Base-by-base conservation (phyloP, 2,329 filamentous ascomycete species). In the Amauroascus verrucosus region DNA sequence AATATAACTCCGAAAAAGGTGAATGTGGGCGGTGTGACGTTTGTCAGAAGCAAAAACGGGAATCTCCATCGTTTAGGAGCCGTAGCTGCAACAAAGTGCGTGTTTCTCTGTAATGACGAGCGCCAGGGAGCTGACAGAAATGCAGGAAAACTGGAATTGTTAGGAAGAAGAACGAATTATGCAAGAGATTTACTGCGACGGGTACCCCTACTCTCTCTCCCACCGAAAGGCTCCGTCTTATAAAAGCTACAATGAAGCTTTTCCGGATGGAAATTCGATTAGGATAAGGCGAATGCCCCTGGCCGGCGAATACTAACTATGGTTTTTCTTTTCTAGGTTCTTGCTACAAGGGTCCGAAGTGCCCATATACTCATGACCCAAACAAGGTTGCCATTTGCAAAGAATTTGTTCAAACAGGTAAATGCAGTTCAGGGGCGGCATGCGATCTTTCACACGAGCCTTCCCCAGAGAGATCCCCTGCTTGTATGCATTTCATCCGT, bases 381-480 rank as follows among this genome's bases (percentile, higher is more conserved):
- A 76, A 81, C 66, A 95, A 88, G 72, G 87, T 95, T 63, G 87
- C 91, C 53, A 83, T 93, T 54, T 98, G 93, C 81, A 93, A 88
- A 70, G 83, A 87, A 51, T 89, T 86, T 66, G 77, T 97, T 51
- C 83, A 84, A 64, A 89, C 85, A 65, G 85, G 86, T 65, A 77
- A 79, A 63, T 98, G 93, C 73, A 73, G 76, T 61, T 80, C 81
- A 67, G 88, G 88, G 70, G 80, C 84, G 64, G 78, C 78, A 64
- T 98, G 93, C 77, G 87, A 95, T 71, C 79, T 97, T 56, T 95
- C 90, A 58, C 93, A 97, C 77, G 84, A 93, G 46, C 75, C 87
- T 58, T 86, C 80, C 53, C 81, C 88, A 60, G 80, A 96, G 70
- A 86, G 91, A 70, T 86, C 86, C 52, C 90, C 93, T 54, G 81